Percentiles rank a stretch among this genome's conserved stretches.
Conservation (phyloP, 1,139 yeast species). For the Pichia sp. region DNA sequence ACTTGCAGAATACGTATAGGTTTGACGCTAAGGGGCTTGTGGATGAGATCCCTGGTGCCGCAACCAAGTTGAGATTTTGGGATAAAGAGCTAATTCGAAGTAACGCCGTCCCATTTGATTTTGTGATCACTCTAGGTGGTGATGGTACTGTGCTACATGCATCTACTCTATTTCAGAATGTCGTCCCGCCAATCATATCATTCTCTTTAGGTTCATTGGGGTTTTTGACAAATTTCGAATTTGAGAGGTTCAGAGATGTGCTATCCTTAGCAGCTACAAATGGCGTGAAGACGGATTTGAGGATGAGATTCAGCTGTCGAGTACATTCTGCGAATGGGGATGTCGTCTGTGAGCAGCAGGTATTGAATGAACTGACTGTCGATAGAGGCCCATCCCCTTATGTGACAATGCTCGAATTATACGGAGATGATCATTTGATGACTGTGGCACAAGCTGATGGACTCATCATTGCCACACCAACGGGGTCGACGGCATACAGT, state of each 20-base stretch:
- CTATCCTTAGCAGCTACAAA: constrained; percentile 51
- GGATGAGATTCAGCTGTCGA: constrained; percentile 77
- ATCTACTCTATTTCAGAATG: constrained; percentile 67
- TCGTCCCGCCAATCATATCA: constrained; percentile 84
- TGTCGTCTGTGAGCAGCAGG: constrained; percentile 66
- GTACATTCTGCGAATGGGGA: constrained; percentile 44
- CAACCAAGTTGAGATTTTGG: constrained; percentile 56
- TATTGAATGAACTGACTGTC: constrained; percentile 73
- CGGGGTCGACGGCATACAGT: constrained; percentile 90
- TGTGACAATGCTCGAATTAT: constrained; percentile 74
- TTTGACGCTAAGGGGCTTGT: constrained; percentile 44
- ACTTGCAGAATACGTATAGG: constrained; percentile 52
- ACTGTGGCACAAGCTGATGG: constrained; percentile 94
- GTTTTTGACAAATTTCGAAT: constrained; percentile 70
- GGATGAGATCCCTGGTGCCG: constrained; percentile 36
- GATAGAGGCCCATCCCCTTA: constrained; percentile 89
- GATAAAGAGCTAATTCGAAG: constrained; percentile 46
- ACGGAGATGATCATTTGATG: constrained; percentile 71
- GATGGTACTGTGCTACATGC: constrained; percentile 86
- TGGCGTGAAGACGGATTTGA: constrained; percentile 69
- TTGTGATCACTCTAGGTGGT: constrained; percentile 79
- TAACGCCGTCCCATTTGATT: constrained; percentile 59
- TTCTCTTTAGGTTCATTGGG: constrained; percentile 80
- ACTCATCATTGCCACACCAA: constrained; percentile 79
- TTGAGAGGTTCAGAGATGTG: constrained; percentile 56